Base-by-base conservation (phyloP, 2,329 filamentous ascomycete genomes). In the Emmonsiellopsis sp. region DNA sequence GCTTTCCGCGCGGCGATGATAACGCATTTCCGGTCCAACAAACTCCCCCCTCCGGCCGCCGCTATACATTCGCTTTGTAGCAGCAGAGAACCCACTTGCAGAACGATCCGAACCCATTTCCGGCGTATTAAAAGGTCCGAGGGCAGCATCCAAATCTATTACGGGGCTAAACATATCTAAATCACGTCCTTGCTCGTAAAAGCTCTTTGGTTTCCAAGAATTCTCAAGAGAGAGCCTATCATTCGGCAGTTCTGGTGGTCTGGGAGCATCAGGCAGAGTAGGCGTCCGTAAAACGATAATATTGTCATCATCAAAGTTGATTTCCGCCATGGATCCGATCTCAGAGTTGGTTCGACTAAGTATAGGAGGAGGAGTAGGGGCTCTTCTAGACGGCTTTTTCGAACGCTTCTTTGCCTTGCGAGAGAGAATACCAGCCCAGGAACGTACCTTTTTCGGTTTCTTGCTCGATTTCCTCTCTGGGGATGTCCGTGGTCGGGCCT, bases 101-200 rank as follows among this genome's bases (percentile, higher is more conserved):
- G 62, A 59, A 37, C 59, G 61, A 20, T 63, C 60, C 15, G 65
- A 62, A n/a, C 67, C 65, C 61, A 71, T 70, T 50, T 73, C 72
- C 7, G 73, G 72, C 0, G 90, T 95, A 63, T 94, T 93, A 70
- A 95, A 95, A 0, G 92, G 90, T 1, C 90, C 91, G 1, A 97
- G 78, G 30, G 92, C 93, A 15, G 91, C 92, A 71, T 98, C 93
- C 42, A 98, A 75, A 68, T 98, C 93, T 58, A 98, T 94, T 68
- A 96, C 86, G 7, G 87, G 85, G 63, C 84, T 88, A 51, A 85
- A 79, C 2, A 80, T 68, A 55, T 94, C 88, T 46, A 84, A 81
- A 7, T 82, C 77, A 2, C 64, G 57, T 40, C 51, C 65, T 55
- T 73, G 71, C 45, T 73, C 71, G 46, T 73, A 73, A 51, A 73